A percentile compares a stretch with the other conserved stretches of the same genome.
phyloP scores from a whole-genome alignment of 176 grass and related monocot species.

The Musa itinerans region DNA sequence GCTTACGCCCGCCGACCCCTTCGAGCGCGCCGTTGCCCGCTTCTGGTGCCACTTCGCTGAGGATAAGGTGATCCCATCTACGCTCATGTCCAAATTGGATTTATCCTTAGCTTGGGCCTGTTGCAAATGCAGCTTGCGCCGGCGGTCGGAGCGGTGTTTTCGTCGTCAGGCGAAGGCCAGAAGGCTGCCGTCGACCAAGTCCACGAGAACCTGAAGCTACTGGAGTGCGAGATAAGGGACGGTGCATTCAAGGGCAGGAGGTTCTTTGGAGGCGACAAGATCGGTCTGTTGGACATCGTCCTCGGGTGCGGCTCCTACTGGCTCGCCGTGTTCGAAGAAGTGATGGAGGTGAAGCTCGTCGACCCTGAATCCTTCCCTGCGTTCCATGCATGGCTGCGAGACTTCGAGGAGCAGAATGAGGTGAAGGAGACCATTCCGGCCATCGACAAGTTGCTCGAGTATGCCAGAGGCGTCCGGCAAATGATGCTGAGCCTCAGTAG shows the following conservation, averaged over 20 bases:
- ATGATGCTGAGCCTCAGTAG: not conserved
- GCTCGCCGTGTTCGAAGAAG: not conserved
- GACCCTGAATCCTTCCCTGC: not conserved
- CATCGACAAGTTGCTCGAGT: not conserved
- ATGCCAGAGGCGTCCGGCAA: not conserved
- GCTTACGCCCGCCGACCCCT: not conserved
- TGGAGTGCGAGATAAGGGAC: not conserved
- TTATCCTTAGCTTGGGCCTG: too few relatives aligned
- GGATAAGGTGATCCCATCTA: not conserved
- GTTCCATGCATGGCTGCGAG: not conserved
- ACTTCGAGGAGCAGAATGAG: not conserved
- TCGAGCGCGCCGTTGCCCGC: not conserved
- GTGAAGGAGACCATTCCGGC: not conserved
- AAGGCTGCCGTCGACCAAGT: not conserved
- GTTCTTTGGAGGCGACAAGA: not conserved
- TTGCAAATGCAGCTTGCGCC: not conserved
- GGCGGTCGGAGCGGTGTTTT: not conserved
- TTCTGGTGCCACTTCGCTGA: not conserved
- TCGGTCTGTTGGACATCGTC: not conserved
- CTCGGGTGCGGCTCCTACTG: not conserved
- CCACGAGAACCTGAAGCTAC: conserved; percentile 1
- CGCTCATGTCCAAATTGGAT: too few relatives aligned
- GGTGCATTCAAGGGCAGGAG: not conserved
- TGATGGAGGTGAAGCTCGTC: not conserved
- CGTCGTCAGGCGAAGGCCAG: not conserved